These are phyloP conservation scores for Phytophthora quininea DNA, from an alignment of 352 stramenopile species.

Conservation along the genomic window DNA sequence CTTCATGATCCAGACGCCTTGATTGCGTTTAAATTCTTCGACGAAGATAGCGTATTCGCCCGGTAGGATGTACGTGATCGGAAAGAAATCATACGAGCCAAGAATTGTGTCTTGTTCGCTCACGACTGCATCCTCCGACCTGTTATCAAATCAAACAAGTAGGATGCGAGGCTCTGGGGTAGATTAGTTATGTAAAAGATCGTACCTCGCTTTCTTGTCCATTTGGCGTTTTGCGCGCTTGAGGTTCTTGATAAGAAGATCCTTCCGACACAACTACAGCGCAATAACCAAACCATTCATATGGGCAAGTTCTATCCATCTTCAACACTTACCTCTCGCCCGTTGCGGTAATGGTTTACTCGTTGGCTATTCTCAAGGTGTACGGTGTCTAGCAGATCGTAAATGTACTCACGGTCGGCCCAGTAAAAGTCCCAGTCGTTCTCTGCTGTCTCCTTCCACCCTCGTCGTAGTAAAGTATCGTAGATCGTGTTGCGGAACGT, in stretches of 20 bases:
- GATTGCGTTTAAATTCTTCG: conserved; percentile 92
- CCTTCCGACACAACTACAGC: conserved; percentile 89
- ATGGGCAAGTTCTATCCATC: neutral
- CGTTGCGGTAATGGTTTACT: conserved; percentile 93
- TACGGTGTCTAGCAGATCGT: conserved; percentile 90
- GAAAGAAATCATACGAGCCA: conserved; percentile 91
- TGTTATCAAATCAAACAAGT: conserved; percentile 16
- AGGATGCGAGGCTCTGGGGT: no score
- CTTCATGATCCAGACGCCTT: conserved; percentile 97
- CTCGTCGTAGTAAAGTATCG: conserved; percentile 86
- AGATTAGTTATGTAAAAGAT: no score
- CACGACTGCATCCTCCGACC: conserved; percentile 47
- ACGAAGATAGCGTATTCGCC: conserved; percentile 95
- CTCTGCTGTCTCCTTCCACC: conserved; percentile 91
- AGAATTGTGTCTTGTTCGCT: conserved; percentile 31
- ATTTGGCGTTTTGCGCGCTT: conserved; percentile 87
- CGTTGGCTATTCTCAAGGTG: conserved; percentile 84
- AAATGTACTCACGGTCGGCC: conserved; percentile 91
- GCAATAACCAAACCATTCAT: neutral
- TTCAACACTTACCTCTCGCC: conserved; percentile 54
- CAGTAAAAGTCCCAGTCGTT: conserved; percentile 92
- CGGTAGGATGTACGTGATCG: conserved; percentile 93
- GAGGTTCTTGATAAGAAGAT: conserved; percentile 96
- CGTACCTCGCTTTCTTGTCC: conserved; percentile 80
- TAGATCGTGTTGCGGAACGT: conserved; percentile 94